phyloP scores from a whole-genome alignment of 345 rosid genomes.

The Garcia nutans region DNA sequence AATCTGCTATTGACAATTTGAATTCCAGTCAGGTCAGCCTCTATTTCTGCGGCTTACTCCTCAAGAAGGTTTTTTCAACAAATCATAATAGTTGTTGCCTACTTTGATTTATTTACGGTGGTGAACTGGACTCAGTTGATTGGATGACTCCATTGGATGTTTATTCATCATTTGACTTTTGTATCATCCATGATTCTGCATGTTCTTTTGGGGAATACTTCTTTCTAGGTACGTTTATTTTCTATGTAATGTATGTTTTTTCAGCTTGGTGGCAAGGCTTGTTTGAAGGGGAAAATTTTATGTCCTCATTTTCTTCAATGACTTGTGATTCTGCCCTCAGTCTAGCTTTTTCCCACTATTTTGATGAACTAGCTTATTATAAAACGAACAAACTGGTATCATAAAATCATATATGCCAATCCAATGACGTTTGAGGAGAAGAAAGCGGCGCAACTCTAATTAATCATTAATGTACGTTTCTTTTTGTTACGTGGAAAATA shows the following conservation, averaged over 20 bases:
- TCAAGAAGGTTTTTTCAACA: constrained; percentile 1
- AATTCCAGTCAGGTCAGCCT: constrained; percentile 71
- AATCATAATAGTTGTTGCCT: constrained; percentile 6
- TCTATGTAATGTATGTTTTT: no score
- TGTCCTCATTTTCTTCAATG: background rate
- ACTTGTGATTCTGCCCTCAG: no score
- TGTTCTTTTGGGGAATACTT: background rate
- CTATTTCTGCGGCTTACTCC: constrained; percentile 2
- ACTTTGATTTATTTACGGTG: constrained; percentile 55
- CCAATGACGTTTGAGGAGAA: background rate
- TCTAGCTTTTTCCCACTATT: no score
- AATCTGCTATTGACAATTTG: constrained; percentile 76
- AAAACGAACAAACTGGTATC: no score
- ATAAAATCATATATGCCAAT: background rate
- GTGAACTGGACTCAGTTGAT: constrained; percentile 72
- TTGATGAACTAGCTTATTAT: no score
- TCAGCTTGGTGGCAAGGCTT: background rate
- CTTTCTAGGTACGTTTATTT: background rate
- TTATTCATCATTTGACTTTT: background rate
- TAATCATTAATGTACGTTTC: no score
- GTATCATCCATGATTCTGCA: background rate
- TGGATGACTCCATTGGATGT: constrained; percentile 87
- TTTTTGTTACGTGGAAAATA: no score
- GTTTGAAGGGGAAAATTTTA: background rate
- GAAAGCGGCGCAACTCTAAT: no score